These are phyloP conservation scores for Rubia yunnanensis DNA, from an alignment of 257 asterid genomes.

Conservation along the genomic window DNA sequence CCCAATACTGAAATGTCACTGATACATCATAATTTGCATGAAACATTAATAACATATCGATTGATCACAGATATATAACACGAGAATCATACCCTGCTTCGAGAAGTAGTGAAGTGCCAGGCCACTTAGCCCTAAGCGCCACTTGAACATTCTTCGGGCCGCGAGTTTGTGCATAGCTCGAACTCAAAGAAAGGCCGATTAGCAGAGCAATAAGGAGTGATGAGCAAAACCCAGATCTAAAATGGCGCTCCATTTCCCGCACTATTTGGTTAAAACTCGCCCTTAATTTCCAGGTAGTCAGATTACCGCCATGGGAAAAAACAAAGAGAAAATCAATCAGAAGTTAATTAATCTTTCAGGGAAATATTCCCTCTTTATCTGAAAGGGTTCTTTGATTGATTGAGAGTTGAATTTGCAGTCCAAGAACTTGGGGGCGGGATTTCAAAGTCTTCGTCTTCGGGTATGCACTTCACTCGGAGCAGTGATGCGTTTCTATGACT, in stretches of 20 bases:
- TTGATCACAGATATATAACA: background rate
- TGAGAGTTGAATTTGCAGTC: background rate
- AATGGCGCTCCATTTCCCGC: slow-evolving; percentile 42
- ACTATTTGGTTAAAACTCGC: slow-evolving; percentile 20
- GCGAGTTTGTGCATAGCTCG: slow-evolving; percentile 46
- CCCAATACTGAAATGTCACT: background rate
- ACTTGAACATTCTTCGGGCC: slow-evolving; percentile 94
- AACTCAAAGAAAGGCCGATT: slow-evolving; percentile 26
- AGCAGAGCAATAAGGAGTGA: slow-evolving; percentile 31
- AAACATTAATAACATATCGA: background rate
- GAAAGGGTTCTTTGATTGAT: background rate
- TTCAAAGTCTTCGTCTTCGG: background rate
- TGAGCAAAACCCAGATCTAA: slow-evolving; percentile 57
- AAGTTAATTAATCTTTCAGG: slow-evolving; percentile 11
- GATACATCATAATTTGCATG: background rate
- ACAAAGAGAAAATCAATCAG: background rate
- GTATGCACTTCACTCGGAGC: background rate
- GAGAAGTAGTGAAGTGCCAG: slow-evolving; percentile 80
- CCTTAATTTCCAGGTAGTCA: slow-evolving; percentile 23
- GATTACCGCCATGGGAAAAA: slow-evolving; percentile 22
- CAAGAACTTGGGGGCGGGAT: slow-evolving; percentile 5
- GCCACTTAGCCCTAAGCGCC: slow-evolving; percentile 94
- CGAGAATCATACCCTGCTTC: slow-evolving; percentile 73
- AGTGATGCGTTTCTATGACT: background rate
- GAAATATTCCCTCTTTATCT: background rate